Base-by-base conservation (phyloP, 306 rosid species). In the Castanea mollissima region DNA sequence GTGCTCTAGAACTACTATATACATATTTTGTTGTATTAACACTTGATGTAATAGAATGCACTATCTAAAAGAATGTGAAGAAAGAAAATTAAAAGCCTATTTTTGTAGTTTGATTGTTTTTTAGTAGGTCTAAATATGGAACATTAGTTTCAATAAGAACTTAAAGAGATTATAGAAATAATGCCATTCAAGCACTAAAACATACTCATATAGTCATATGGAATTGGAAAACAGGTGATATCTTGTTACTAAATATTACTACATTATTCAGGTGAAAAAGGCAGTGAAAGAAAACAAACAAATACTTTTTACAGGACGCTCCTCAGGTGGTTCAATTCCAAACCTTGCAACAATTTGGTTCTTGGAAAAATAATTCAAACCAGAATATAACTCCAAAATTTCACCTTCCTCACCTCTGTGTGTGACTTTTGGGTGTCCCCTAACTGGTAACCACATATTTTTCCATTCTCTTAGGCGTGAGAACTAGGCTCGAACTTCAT, bases 361-460 rank as follows among this genome's bases (percentile, higher is more conserved):
- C 6, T 74, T 95, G 65, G 95, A 95, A 41, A 14, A 80, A 5
- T 46, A 12, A 14, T 1, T 31, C 1, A 34, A 9, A 29, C 21
- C 14, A 13, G 82, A 75, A 38, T 2, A 7, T 41, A 7, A 41
- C 11, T 41, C 7, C 11, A 2, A 8, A 0, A 41, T 41, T 7
- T 19, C 25, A 10, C 1, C 15, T 7, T 29, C 63, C 69, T 76
- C 70, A 3, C 81, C 87, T 1, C 3, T 72, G 4, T 92, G 97
- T 74, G 72, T 91, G 19, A 91, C 99, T 52, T 92, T 95, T 38
- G 98, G 97, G 3, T 89, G 97, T 73, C 98, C 99, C 14, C 90
- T 92, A 3, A 56, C 88, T 41, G 98, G 97, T 5, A 81, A 89
- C 75, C 90, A 74, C 54, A 86, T 94, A 54, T 71, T 94, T 74